Evolutionary conservation across 2,329 filamentous ascomycete genomes (phyloP).

Genomic region (Lachnellula subtilissima): DNA sequence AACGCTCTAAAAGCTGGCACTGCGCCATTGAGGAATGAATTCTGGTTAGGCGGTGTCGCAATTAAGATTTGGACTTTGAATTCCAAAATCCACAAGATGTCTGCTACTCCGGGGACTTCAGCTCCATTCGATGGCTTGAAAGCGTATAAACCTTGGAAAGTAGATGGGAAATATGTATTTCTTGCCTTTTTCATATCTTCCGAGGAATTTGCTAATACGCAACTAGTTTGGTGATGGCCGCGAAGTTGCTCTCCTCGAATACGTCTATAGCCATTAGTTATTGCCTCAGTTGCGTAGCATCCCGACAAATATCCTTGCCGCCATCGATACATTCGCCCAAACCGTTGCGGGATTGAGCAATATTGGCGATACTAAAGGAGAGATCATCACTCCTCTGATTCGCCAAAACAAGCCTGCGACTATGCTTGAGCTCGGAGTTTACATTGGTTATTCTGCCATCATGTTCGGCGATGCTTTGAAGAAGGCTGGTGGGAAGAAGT

Average conservation of each 20-base stretch:
- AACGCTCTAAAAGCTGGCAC: too few relatives aligned
- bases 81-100: neutral
- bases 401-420: conserved; percentile 58
- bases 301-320: conserved; percentile 57
- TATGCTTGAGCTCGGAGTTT: conserved; percentile 74
- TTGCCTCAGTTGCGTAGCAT: conserved; percentile 59
- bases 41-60: too few relatives aligned
- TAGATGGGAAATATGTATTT: conserved; percentile 2
- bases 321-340: conserved; percentile 59
- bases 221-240: conserved; percentile 58
- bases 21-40: too few relatives aligned
- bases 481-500: conserved; percentile 44
- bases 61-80: too few relatives aligned
- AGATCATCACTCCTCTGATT: conserved; percentile 63
- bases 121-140: neutral
- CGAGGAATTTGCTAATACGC: neutral
- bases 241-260: conserved; percentile 68
- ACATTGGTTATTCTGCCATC: conserved; percentile 77
- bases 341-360: conserved; percentile 57
- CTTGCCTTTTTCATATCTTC: neutral
- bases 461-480: conserved; percentile 64
- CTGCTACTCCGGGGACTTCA: neutral
- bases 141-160: neutral
- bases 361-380: conserved; percentile 67
- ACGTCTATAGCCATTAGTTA: conserved; percentile 56